A percentile compares a stretch with the other conserved stretches of the same genome.
Conservation (phyloP, 306 rosid species). For the Geum urbanum region DNA sequence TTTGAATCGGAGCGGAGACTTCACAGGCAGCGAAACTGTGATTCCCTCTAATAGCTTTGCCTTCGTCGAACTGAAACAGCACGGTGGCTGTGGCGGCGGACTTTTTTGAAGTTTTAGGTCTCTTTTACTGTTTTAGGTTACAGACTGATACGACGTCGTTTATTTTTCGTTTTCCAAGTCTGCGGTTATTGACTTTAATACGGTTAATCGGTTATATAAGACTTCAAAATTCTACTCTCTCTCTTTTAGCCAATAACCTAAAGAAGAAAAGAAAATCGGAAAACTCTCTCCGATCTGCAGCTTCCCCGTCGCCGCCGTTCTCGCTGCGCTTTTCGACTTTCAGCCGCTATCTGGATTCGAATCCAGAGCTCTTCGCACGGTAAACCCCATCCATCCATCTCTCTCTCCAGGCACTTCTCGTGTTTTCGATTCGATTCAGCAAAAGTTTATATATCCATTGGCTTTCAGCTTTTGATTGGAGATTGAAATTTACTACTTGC, state of each 20-base stretch:
- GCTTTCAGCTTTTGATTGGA: background rate
- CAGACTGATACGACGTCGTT: too few species aligned
- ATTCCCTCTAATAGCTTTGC: too few species aligned
- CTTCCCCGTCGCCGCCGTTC: background rate
- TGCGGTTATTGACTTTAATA: too few species aligned
- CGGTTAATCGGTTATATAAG: too few species aligned
- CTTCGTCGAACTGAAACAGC: too few species aligned
- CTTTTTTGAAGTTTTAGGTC: too few species aligned
- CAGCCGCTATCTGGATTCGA: too few species aligned
- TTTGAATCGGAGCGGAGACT: background rate
- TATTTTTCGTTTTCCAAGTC: too few species aligned
- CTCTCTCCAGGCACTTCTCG: background rate
- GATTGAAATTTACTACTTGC: background rate
- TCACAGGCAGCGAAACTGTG: background rate
- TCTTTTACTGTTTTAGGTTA: too few species aligned
- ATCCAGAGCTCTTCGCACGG: too few species aligned
- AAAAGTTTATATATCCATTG: background rate
- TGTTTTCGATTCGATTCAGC: background rate
- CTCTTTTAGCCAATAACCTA: slow-evolving; percentile 1
- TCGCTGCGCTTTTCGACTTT: background rate
- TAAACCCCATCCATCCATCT: background rate
- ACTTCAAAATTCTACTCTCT: background rate
- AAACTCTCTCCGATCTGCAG: slow-evolving; percentile 1
- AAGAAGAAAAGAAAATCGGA: background rate
- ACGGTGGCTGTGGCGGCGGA: too few species aligned